Percentiles rank a stretch among this genome's conserved stretches.
Evolutionary conservation across 306 rosid genomes (phyloP).

Genomic region (Pueraria montana): DNA sequence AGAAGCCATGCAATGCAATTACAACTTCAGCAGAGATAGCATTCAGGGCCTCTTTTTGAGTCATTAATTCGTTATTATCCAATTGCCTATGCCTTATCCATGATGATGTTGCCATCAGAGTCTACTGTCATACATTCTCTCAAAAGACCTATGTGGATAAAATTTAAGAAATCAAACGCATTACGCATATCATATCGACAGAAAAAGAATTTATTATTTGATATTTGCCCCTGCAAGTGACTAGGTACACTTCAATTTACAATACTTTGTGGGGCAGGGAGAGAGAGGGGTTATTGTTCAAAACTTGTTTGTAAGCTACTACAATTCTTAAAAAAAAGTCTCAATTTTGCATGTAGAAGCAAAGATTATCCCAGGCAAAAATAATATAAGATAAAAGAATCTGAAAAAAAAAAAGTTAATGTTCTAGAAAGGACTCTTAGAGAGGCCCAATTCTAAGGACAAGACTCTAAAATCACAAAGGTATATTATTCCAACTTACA

Average conservation of each 20-base stretch:
- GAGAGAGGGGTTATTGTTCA: background rate
- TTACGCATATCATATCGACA: background rate
- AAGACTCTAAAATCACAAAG: background rate
- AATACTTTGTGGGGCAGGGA: background rate
- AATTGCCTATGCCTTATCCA: constrained; percentile 44
- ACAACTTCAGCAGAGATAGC: constrained; percentile 32
- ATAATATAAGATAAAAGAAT: background rate
- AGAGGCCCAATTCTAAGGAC: background rate
- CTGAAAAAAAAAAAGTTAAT: background rate
- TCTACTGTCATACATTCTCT: constrained; percentile 39
- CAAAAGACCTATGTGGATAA: constrained; percentile 39
- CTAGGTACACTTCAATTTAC: background rate
- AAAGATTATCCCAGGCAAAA: background rate
- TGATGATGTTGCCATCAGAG: constrained; percentile 45
- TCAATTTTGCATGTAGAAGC: background rate
- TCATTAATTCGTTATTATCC: constrained; percentile 30
- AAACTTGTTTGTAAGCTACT: background rate
- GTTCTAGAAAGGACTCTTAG: background rate
- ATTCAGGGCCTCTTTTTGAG: constrained; percentile 22
- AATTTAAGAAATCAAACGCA: constrained; percentile 39
- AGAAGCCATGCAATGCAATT: background rate
- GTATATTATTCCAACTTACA: no score
- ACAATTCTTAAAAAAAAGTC: background rate
- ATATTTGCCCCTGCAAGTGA: constrained; percentile 18
- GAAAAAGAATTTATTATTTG: background rate